A percentile compares a stretch with the other conserved stretches of the same genome.
Conservation (phyloP, 2,329 filamentous ascomycete genomes). For the Claviceps paspali region DNA sequence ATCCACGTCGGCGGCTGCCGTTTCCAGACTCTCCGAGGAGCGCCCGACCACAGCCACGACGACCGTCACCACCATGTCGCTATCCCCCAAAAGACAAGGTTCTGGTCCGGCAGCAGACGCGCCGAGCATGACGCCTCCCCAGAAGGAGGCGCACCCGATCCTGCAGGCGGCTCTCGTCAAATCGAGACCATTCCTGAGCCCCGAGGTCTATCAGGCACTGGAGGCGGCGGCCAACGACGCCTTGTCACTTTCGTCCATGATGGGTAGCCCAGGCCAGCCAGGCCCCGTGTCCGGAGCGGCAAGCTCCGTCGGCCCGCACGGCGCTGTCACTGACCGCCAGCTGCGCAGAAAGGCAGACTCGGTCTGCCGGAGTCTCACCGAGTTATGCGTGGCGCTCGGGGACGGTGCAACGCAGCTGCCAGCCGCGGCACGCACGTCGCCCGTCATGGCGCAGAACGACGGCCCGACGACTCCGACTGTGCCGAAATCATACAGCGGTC, state of each 20-base stretch:
- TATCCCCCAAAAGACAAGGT: slow-evolving; percentile 60
- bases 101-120: slow-evolving; percentile 18
- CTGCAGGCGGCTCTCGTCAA: slow-evolving; percentile 70
- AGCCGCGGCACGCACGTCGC: slow-evolving; percentile 5
- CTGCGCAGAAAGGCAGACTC: slow-evolving; percentile 81
- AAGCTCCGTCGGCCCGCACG: slow-evolving; percentile 40
- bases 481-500: slow-evolving; percentile 23
- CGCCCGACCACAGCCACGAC: slow-evolving; percentile 84
- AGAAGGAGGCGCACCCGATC: slow-evolving; percentile 55
- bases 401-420: slow-evolving; percentile 22
- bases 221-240: slow-evolving; percentile 75
- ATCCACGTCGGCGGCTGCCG: slow-evolving; percentile 64
- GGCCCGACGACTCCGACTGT: slow-evolving; percentile 29
- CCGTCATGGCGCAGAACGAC: slow-evolving; percentile 11
- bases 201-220: slow-evolving; percentile 62
- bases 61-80: slow-evolving; percentile 77
- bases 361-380: slow-evolving; percentile 82
- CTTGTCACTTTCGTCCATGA: slow-evolving; percentile 60
- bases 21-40: slow-evolving; percentile 60
- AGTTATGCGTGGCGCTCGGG: slow-evolving; percentile 73
- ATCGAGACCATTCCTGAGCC: slow-evolving; percentile 52
- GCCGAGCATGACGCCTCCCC: slow-evolving; percentile 24
- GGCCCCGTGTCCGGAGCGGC: slow-evolving; percentile 53
- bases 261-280: slow-evolving; percentile 55
- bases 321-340: slow-evolving; percentile 60